A percentile compares a stretch with the other conserved stretches of the same genome.
phyloP scores from a whole-genome alignment of 495 filamentous ascomycete genomes.

The Aspergillus haitiensis region DNA sequence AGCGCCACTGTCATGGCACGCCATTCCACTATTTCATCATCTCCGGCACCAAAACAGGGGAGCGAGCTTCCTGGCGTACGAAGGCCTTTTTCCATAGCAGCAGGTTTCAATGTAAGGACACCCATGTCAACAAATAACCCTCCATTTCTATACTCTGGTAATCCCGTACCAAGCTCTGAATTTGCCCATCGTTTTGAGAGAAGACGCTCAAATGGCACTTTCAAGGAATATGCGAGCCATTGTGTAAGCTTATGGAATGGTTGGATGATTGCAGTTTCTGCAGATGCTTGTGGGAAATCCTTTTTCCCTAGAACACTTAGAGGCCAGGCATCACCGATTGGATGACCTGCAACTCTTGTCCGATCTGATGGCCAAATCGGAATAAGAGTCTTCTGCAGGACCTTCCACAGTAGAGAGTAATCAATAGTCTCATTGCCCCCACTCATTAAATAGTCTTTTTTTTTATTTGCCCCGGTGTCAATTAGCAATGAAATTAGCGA shows the following conservation, averaged over 20 bases:
- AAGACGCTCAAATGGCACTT: slow-evolving; percentile 80
- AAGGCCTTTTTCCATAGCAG: slow-evolving; percentile 56
- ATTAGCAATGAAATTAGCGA: slow-evolving; percentile 1
- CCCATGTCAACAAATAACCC: slow-evolving; percentile 82
- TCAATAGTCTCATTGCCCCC: slow-evolving; percentile 25
- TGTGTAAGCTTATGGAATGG: slow-evolving; percentile 87
- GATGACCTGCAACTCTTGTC: slow-evolving; percentile 50
- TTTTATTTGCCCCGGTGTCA: slow-evolving; percentile 15
- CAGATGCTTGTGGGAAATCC: slow-evolving; percentile 8
- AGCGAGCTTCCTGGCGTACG: slow-evolving; percentile 58
- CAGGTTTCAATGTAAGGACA: slow-evolving; percentile 70
- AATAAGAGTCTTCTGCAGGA: slow-evolving; percentile 52
- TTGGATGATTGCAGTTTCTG: slow-evolving; percentile 31
- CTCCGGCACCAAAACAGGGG: slow-evolving; percentile 67
- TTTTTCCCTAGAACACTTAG: slow-evolving; percentile 28
- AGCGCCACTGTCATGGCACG: slow-evolving; percentile 85
- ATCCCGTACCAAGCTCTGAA: slow-evolving; percentile 72
- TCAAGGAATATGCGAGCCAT: slow-evolving; percentile 86
- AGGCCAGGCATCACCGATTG: slow-evolving; percentile 61
- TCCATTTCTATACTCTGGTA: slow-evolving; percentile 88
- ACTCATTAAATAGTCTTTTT: slow-evolving; percentile 50
- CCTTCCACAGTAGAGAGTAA: slow-evolving; percentile 46
- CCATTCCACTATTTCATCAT: slow-evolving; percentile 30
- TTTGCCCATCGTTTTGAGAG: slow-evolving; percentile 77
- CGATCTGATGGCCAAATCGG: slow-evolving; percentile 57